A percentile compares a stretch with the other conserved stretches of the same genome.
Conservation (phyloP, 169 alveolate species). For the Cryptosporidium viatorum region DNA sequence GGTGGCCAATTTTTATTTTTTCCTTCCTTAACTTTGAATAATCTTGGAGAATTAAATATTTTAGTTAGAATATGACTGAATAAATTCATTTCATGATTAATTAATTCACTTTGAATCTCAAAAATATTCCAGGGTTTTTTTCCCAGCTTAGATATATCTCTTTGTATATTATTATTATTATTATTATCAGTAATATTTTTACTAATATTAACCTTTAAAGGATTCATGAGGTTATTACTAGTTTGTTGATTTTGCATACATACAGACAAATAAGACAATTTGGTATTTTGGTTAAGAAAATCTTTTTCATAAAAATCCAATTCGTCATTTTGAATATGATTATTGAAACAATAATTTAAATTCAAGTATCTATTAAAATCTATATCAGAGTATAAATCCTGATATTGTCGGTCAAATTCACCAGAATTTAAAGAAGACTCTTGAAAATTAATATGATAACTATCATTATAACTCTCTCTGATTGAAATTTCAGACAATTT, state of each 20-base stretch:
- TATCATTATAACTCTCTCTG: background rate
- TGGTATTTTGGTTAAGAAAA: background rate
- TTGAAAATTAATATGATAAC: background rate
- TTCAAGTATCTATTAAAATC: background rate
- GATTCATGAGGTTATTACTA: background rate
- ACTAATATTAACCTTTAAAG: background rate
- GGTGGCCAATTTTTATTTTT: slow-evolving; percentile 67
- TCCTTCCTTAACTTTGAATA: slow-evolving; percentile 26
- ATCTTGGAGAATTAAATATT: slow-evolving; percentile 20
- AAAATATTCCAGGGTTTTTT: slow-evolving; percentile 49
- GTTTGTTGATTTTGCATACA: background rate
- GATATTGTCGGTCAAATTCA: background rate
- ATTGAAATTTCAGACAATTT: slow-evolving; percentile 27
- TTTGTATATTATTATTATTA: background rate
- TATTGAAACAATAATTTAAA: background rate
- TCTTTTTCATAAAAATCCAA: background rate
- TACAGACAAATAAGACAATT: background rate
- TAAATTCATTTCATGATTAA: slow-evolving; percentile 2
- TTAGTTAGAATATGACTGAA: background rate
- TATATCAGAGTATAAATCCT: background rate
- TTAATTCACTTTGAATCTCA: slow-evolving; percentile 5
- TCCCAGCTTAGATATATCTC: background rate
- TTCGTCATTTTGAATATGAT: background rate
- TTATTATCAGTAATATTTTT: background rate
- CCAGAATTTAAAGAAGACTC: background rate